Evolutionary conservation across 2,329 filamentous ascomycete genomes (phyloP), one percentile per base, ranked within the genome.

Genomic region (Xylaria sp.): DNA sequence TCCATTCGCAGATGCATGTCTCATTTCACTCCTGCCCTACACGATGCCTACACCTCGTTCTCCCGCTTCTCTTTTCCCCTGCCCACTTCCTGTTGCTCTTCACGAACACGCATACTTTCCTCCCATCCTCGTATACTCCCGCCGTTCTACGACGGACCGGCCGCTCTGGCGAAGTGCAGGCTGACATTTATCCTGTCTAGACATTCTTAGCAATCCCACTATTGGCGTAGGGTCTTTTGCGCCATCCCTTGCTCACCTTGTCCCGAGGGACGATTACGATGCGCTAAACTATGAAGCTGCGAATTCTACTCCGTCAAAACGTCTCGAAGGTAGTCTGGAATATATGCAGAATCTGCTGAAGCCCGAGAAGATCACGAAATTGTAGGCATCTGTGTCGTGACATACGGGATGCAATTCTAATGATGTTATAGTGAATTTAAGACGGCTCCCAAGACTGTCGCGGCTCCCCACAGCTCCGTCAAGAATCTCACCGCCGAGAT

Each of bases 321-420:
- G 88, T 69, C 82, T 94, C 53, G 90, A 92, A 72, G 88, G 90
- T 72, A 90, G 89, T 11, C 84, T 94, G 51, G 86, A 91, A 72
- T 90, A 95, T 77, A 83, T 97, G 33, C 87, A 92, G 64, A 88
- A 90, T 69, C 85, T 97, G 45, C 79, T 97, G 63, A 89, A 89
- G 74, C 86, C 89, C 1, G 86, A 90, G n/a, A 89, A 90, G 67
- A 82, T 92, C 69, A 90, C 91, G 10, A 82, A 90, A 73, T 92
- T 87, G 90, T 92, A 80, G 77, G 83, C 74, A 58, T 42, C 17
- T 44, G 49, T 50, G 6, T 54, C 22, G 17, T 29, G 4, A n/a
- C 2, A 31, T 33, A 49, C n/a, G 15, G 7, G 2, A 15, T 1
- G n/a, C 29, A 42, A 42, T 47, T 68, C 62, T 69, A 27, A 68